These are phyloP conservation scores for Plasmodium gallinaceum DNA, from an alignment of 169 alveolate genomes.

Conservation along the genomic window DNA sequence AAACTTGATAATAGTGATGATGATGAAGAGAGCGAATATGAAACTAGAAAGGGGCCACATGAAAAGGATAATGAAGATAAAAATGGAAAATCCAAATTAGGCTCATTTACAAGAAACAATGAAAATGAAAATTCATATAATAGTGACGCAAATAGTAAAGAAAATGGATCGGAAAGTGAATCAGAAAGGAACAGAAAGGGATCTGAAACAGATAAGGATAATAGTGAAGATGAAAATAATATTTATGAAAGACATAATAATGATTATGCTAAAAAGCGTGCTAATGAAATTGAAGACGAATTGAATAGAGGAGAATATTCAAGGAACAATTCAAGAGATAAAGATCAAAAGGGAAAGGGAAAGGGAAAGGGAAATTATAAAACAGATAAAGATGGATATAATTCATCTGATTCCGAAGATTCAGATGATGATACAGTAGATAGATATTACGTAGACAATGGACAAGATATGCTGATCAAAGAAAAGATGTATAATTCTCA, in stretches of 20 bases:
- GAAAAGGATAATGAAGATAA: neutral
- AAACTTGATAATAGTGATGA: neutral
- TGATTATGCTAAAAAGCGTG: constrained; percentile 15
- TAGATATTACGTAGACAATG: constrained; percentile 38
- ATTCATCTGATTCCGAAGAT: constrained; percentile 14
- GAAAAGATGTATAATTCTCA: constrained; percentile 20
- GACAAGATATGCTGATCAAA: constrained; percentile 53
- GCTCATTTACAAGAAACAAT: too few species aligned
- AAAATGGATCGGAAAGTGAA: neutral
- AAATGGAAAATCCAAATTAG: too few species aligned
- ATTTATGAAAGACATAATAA: neutral
- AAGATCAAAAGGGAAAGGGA: neutral
- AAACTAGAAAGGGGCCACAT: constrained; percentile 3
- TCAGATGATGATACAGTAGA: constrained; percentile 16
- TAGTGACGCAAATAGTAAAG: neutral
- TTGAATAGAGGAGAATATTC: constrained; percentile 52
- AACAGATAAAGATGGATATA: neutral
- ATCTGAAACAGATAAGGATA: neutral
- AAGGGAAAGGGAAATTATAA: neutral
- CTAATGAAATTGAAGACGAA: constrained; percentile 51
- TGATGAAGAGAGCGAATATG: constrained; percentile 20
- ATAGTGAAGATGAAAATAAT: neutral
- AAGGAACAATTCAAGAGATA: neutral
- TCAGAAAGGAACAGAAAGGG: neutral
- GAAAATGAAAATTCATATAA: too few species aligned